Evolutionary conservation across 306 rosid species (phyloP), one percentile per base, ranked within the genome.

Genomic region (Quercus mongolica): DNA sequence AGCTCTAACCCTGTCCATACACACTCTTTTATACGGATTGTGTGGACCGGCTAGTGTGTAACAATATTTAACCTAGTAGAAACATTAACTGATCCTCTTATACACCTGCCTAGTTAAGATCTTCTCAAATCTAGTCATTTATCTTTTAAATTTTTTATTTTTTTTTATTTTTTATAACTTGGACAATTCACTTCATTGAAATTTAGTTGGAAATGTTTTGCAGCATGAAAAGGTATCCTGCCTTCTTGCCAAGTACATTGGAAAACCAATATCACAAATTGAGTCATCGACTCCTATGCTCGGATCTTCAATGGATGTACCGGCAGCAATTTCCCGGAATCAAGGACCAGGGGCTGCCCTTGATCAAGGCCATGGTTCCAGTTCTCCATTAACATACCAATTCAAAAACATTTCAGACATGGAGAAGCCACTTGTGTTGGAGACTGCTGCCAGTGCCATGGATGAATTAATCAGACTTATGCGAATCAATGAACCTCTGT

Each of bases 221-320:
- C 89, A 94, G 96, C 79, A 49, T 79, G 86, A 92, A 19, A 89
- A 57, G 31, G 73, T 88, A 38, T 71, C 90, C n/a, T 28, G 21
- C 31, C 68, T 84, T 69, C 78, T 88, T 23, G 79, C 87, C 71
- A 74, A 33, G 65, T 85, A 68, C 61, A 64, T 77, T 26, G 88
- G 89, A 80, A 86, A 78, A 51, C 85, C 87, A 31, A 3, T 78
- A 44, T 56, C 86, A 46, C 84, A 84, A 56, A 56, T 88, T 26
- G 88, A 78, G 25, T 72, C 80, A 2, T 15, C 30, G 19, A 2
- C 10, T 5, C 76, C 86, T 31, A 74, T 58, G 1, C 28, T 30
- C 30, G 67, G 83, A n/a, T 56, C 89, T 65, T 57, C 89, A 10
- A 13, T 28, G 4, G 74, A 70, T 56, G 28, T 26, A 0, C 26